phyloP scores from a whole-genome alignment of 2,329 filamentous ascomycete genomes.

The Pseudogymnoascus sp. region DNA sequence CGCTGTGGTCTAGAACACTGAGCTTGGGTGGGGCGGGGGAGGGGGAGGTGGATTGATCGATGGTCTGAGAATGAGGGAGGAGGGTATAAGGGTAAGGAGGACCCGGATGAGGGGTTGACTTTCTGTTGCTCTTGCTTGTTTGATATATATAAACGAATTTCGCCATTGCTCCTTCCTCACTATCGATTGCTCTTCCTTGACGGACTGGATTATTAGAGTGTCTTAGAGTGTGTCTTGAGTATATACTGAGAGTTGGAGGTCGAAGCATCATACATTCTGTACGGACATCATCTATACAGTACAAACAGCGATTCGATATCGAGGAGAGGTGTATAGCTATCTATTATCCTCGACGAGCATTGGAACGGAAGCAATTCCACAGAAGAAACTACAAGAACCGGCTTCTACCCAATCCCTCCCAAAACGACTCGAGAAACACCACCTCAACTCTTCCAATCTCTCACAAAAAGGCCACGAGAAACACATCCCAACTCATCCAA shows the following conservation, averaged over 20 bases:
- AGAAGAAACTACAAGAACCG: not conserved
- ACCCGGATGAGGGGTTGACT: not conserved
- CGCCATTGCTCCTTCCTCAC: not conserved
- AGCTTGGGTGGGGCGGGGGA: not conserved
- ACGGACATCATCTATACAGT: not conserved
- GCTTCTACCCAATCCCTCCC: not conserved
- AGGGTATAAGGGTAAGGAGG: not conserved
- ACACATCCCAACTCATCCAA: not conserved
- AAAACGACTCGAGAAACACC: not conserved
- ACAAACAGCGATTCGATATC: not conserved
- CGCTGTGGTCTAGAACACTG: not conserved
- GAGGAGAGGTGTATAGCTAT: not conserved
- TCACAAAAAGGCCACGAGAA: not conserved
- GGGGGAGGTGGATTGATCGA: not conserved
- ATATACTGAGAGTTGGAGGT: not conserved
- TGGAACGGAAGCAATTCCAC: not conserved
- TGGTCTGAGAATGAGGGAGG: not conserved
- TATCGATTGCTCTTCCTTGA: not conserved
- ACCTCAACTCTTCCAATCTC: not conserved
- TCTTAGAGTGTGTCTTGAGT: not conserved
- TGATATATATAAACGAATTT: not conserved
- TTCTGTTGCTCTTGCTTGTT: not conserved
- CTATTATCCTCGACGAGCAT: not conserved
- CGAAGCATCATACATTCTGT: slow-evolving; percentile 1
- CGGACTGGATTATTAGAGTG: slow-evolving; percentile 3